Conservation (phyloP, 129 eudicot genomes). For the Pulicaria dysenterica region DNA sequence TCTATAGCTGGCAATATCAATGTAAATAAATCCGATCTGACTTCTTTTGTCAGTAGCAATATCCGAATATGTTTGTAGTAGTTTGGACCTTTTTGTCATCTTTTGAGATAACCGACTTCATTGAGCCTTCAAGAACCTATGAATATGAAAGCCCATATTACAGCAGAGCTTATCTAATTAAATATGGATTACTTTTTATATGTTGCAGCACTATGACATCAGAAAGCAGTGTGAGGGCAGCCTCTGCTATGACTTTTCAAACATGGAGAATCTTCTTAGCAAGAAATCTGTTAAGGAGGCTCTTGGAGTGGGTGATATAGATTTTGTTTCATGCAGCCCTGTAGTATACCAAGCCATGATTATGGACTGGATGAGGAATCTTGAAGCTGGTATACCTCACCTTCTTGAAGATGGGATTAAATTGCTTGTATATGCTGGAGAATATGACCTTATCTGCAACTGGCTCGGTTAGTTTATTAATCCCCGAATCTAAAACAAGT, state of each 20-base stretch:
- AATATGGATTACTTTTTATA: background rate
- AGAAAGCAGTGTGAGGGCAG: slow-evolving; percentile 90
- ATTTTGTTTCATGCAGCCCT: slow-evolving; percentile 87
- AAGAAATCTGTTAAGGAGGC: slow-evolving; percentile 69
- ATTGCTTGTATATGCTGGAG: slow-evolving; percentile 91
- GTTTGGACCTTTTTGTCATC: background rate
- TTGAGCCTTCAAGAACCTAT: no score
- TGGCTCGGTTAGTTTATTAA: slow-evolving; percentile 76
- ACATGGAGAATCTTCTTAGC: slow-evolving; percentile 70
- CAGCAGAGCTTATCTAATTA: background rate
- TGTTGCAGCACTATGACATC: slow-evolving; percentile 86
- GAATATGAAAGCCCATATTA: background rate
- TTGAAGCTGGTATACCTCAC: slow-evolving; percentile 83
- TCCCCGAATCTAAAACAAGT: background rate
- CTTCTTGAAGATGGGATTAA: slow-evolving; percentile 89
- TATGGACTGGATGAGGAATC: slow-evolving; percentile 97
- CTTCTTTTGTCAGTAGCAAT: background rate
- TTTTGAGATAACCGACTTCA: background rate
- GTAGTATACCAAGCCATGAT: slow-evolving; percentile 83
- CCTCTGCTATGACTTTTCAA: slow-evolving; percentile 93
- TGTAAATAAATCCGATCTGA: slow-evolving; percentile 41
- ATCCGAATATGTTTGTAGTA: background rate
- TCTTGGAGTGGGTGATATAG: slow-evolving; percentile 82
- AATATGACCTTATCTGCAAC: slow-evolving; percentile 97
- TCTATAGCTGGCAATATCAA: slow-evolving; percentile 69